phyloP scores from a whole-genome alignment of 2,329 filamentous ascomycete genomes.

The Didymella pinodella region DNA sequence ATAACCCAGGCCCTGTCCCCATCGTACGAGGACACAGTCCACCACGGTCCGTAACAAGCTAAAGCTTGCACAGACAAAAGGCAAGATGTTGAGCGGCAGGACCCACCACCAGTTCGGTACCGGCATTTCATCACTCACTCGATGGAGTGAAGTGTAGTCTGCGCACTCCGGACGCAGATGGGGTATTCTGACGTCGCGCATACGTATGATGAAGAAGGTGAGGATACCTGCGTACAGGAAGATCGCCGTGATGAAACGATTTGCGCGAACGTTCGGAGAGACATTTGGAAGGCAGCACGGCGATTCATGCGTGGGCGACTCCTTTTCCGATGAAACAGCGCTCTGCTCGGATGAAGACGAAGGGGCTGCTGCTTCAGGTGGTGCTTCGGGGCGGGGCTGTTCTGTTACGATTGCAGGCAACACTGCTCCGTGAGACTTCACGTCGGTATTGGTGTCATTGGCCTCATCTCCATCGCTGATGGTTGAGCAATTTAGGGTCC shows the following conservation, averaged over 20 bases:
- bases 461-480: neutral
- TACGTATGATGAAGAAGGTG: conserved; percentile 24
- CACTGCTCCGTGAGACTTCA: neutral
- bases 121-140: neutral
- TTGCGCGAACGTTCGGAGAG: conserved; percentile 19
- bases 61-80: conserved; percentile 21
- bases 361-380: neutral
- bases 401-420: neutral
- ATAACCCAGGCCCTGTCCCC: conserved; percentile 16
- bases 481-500: neutral
- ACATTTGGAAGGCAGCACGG: conserved; percentile 5
- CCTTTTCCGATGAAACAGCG: neutral
- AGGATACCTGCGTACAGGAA: conserved; percentile 18
- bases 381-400: conserved; percentile 7
- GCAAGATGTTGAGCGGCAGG: conserved; percentile 24
- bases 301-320: neutral
- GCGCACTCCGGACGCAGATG: neutral
- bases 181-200: conserved; percentile 11
- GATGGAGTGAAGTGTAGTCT: neutral
- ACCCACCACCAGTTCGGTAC: conserved; percentile 22
- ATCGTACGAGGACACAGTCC: conserved; percentile 26
- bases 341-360: neutral
- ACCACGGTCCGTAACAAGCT: conserved; percentile 23
- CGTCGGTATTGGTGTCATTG: neutral
- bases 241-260: conserved; percentile 20